Percentiles rank a stretch among this genome's conserved stretches.
Evolutionary conservation across 1,284 basidiomycete species (phyloP).

Genomic region (Pyrrhoderma lamaoense): DNA sequence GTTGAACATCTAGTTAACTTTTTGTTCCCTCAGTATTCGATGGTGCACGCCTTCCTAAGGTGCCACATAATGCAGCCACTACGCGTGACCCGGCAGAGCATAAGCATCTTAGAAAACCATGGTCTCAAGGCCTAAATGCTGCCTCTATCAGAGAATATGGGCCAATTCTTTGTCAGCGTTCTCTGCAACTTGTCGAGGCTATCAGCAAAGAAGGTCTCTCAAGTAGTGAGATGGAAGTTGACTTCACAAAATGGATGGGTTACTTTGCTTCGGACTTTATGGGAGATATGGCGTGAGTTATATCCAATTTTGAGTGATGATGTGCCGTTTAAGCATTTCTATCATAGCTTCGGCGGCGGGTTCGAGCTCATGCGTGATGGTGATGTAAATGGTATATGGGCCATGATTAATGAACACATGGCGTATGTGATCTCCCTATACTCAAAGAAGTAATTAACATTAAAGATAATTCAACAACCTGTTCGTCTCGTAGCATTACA

Average conservation of each 20-base stretch:
- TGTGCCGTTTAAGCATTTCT: neutral
- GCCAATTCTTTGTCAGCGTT: constrained; percentile 28
- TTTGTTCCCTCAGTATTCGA: neutral
- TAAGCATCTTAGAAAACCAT: constrained; percentile 31
- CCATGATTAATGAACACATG: constrained; percentile 17
- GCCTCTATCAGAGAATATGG: constrained; percentile 34
- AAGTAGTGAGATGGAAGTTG: constrained; percentile 18
- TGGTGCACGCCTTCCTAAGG: neutral
- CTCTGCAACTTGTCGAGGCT: constrained; percentile 28
- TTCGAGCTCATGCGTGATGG: constrained; percentile 18
- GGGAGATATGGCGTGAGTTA: constrained; percentile 30
- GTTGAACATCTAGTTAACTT: no score
- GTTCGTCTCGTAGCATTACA: no score
- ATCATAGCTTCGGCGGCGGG: constrained; percentile 23
- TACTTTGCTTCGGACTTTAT: constrained; percentile 33
- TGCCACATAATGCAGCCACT: neutral
- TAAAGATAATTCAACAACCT: no score
- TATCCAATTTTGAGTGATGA: neutral
- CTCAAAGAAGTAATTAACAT: no score
- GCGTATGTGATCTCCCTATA: constrained; percentile 4
- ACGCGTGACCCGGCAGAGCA: constrained; percentile 31
- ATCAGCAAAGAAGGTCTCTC: constrained; percentile 20
- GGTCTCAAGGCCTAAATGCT: constrained; percentile 36
- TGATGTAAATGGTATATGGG: constrained; percentile 18
- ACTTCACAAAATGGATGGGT: constrained; percentile 31